Percentiles rank a stretch among this genome's conserved stretches.
These are phyloP conservation scores for Brasilioporus rufonigricans DNA, from an alignment of 768 basidiomycete genomes.

Conservation along the genomic window DNA sequence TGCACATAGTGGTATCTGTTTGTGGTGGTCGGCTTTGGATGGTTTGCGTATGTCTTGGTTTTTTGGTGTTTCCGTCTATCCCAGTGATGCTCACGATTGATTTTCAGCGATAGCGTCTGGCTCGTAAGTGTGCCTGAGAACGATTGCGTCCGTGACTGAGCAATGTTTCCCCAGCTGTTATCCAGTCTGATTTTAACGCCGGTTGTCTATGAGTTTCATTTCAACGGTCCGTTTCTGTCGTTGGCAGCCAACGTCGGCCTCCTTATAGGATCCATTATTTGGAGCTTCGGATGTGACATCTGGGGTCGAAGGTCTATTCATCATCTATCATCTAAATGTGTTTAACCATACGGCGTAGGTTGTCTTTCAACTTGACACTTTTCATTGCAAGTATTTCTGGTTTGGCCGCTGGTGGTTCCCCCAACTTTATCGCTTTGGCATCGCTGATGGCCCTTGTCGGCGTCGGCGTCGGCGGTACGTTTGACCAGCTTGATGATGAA, in stretches of 20 bases:
- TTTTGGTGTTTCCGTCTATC: not conserved
- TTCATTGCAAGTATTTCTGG: constrained; percentile 54
- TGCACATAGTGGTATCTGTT: constrained; percentile 38
- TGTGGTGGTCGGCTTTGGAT: constrained; percentile 40
- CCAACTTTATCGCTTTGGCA: constrained; percentile 47
- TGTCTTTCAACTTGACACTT: constrained; percentile 55
- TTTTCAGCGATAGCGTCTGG: constrained; percentile 36
- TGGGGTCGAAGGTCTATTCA: constrained; percentile 45
- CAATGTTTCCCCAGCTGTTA: constrained; percentile 28
- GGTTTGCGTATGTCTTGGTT: constrained; percentile 35
- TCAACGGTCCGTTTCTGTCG: constrained; percentile 45
- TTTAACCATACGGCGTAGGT: constrained; percentile 24
- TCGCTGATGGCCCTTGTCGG: constrained; percentile 45
- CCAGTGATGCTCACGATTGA: not conserved
- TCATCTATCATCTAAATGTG: not conserved
- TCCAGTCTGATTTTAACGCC: constrained; percentile 47
- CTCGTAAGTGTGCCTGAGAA: constrained; percentile 28
- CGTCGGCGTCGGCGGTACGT: constrained; percentile 46
- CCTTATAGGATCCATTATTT: constrained; percentile 47
- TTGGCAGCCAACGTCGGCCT: constrained; percentile 54
- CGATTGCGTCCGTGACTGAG: not conserved
- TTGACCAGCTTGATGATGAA: not conserved
- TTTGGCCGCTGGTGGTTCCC: constrained; percentile 46
- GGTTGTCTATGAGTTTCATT: constrained; percentile 47
- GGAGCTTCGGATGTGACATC: constrained; percentile 49